Base-by-base conservation (phyloP, 2,329 filamentous ascomycete genomes). In the Hymenotorrendiella dingleyae region DNA sequence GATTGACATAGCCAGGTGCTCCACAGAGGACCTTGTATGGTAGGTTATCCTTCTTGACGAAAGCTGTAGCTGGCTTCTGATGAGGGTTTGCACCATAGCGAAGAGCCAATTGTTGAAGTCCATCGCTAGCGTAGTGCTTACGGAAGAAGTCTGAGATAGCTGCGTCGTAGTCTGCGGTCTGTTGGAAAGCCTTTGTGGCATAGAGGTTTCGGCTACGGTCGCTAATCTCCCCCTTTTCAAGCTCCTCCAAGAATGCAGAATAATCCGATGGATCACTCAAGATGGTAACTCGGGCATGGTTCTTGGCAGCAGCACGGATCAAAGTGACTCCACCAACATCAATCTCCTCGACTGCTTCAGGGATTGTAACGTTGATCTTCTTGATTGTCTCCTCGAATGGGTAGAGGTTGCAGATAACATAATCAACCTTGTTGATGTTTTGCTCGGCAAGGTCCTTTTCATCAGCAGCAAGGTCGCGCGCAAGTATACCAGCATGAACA, bases 381-480 rank as follows among this genome's bases (percentile, higher is more conserved):
- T 89, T 85, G 57, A 98, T 82, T 23, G 93, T 98, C 65, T 97
- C 90, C 73, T 96, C 96, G 81, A 98, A 98, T 10, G 93, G 93
- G 68, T 98, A 97, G 43, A 98, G 78, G 71, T 98, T 98, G 83
- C 93, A 97, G 64, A 98, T 84, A 57, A 95, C 88, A 59, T 84
- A 94, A 76, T 94, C 88, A 47, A 95, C 88, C 71, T 94, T 94
- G 71, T 86, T 78, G 65, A 95, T 95, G 69, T 89, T 93, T 70
- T 94, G 88, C 66, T 93, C 86, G 39, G 87, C 88, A 37, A 98
- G 82, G 62, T 98, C 93, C 69, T 95, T 94, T 70, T 97, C 88
- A 68, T 98, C 93, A 11, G 90, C 91, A 54, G 86, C 89, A 54
- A 97, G 83, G 67, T 97, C 82, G 53, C 93, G 87, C 47, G 93